A percentile compares a stretch with the other conserved stretches of the same genome.
These are phyloP conservation scores for Nicotiana benthamiana DNA, from an alignment of 257 asterid genomes.

Conservation along the genomic window DNA sequence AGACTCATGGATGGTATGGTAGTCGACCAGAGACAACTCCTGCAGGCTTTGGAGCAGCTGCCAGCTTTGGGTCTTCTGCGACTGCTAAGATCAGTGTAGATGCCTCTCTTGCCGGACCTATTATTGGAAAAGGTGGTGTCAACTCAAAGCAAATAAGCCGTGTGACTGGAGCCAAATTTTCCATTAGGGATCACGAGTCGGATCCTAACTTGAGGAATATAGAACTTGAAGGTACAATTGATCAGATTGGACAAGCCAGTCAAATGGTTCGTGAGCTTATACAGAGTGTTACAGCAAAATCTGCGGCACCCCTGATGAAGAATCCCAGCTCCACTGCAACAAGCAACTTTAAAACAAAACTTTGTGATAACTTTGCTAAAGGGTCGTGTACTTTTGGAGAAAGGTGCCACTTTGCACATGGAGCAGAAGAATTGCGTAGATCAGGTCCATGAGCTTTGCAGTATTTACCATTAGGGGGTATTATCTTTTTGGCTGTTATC, in stretches of 20 bases:
- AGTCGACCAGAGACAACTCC: conserved; percentile 38
- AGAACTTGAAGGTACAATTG: conserved; percentile 70
- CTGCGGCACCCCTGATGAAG: conserved; percentile 31
- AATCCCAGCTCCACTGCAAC: conserved; percentile 29
- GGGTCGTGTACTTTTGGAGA: conserved; percentile 70
- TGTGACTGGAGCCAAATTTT: conserved; percentile 57
- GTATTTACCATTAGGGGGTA: background rate
- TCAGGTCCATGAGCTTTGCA: conserved; percentile 13
- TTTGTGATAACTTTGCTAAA: conserved; percentile 62
- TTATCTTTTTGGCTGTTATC: background rate
- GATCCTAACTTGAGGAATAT: conserved; percentile 58
- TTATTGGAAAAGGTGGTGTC: conserved; percentile 68
- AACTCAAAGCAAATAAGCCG: conserved; percentile 75
- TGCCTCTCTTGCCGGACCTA: conserved; percentile 62
- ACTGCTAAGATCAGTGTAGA: conserved; percentile 81
- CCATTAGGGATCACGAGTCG: conserved; percentile 59
- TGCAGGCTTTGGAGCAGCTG: conserved; percentile 32
- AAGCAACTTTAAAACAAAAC: conserved; percentile 56
- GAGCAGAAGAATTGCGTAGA: conserved; percentile 61
- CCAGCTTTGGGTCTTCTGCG: conserved; percentile 63
- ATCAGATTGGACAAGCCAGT: conserved; percentile 74
- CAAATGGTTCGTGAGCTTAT: conserved; percentile 76
- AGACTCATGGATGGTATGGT: conserved; percentile 39
- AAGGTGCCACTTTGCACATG: conserved; percentile 80
- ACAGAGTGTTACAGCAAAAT: conserved; percentile 28